These are phyloP conservation scores for Gardenia jasminoides DNA, from an alignment of 257 asterid genomes.

Conservation along the genomic window DNA sequence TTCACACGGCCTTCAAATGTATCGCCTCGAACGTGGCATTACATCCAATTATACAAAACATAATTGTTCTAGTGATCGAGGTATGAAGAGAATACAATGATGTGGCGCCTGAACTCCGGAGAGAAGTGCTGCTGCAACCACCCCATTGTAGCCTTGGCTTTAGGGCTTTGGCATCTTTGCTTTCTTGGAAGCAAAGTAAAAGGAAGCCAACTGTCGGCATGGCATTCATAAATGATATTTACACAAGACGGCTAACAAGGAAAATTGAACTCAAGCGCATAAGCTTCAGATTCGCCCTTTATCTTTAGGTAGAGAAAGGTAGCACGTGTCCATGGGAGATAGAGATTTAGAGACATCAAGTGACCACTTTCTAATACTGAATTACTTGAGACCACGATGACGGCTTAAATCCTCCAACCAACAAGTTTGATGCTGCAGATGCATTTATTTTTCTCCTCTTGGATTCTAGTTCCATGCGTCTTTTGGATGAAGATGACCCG, in stretches of 20 bases:
- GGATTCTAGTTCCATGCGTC: conserved; percentile 62
- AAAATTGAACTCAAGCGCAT: background rate
- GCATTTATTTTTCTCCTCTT: conserved; percentile 82
- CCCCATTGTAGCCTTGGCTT: too few species aligned
- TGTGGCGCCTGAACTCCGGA: too few species aligned
- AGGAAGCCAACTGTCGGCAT: background rate
- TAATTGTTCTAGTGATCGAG: background rate
- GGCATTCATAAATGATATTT: background rate
- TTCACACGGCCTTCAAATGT: background rate
- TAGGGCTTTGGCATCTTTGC: too few species aligned
- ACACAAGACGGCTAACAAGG: background rate
- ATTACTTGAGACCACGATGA: conserved; percentile 51
- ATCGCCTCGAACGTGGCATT: background rate
- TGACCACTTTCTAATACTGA: background rate
- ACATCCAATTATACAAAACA: too few species aligned
- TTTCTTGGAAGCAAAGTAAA: too few species aligned
- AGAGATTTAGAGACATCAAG: background rate
- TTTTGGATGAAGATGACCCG: conserved; percentile 34
- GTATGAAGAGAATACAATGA: background rate
- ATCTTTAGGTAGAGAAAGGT: background rate
- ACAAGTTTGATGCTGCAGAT: conserved; percentile 54
- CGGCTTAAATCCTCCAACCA: conserved; percentile 74
- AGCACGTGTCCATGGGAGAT: background rate
- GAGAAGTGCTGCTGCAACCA: too few species aligned
- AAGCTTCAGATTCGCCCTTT: background rate